Evolutionary conservation across 2,329 filamentous ascomycete species (phyloP), one percentile per base, ranked within the genome.

Genomic region (Apiospora aurea): DNA sequence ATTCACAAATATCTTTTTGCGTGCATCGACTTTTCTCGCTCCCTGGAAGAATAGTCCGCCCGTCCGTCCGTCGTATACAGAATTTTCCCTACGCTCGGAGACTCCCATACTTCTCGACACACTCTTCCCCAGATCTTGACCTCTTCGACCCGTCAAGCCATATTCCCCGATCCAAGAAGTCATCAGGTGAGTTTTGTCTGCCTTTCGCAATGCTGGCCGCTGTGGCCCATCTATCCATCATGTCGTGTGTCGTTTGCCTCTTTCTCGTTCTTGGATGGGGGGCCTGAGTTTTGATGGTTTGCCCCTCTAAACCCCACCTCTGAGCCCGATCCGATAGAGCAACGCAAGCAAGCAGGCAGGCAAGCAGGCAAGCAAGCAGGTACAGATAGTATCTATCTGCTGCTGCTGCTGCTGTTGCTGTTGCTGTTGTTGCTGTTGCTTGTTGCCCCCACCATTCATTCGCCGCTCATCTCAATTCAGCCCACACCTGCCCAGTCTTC

Each of bases 1-100:
- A 64, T 64, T 64, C 57, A 64, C 57, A 64, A 64, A 64, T 64
- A 64, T 64, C 57, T 64, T 64, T 64, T 64, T 64, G 57, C 57
- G 49, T 13, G 49, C 49, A 51, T 51, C 49, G 49, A 51, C 49
- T 26, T 26, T 51, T 51, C 49, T 26, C 49, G 13, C 49, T 24
- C 11, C 57, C 57, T 41, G 57, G 57, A 64, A 64, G 34, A 64
- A 38, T 64, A 64, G 57, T 64, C 57, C 21, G 57, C 41, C 57
- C 57, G 57, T 41, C 57, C 34, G 57, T 38, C 53, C 53, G 53
- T 64, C 57, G 57, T 64, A 64, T 18, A 64, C 57, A 64, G 57
- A 64, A 64, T 64, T 64, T 64, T 61, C 53, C 53, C 53, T 61
- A 38, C 53, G 51, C 53, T 61, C 53, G 29, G 53, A 61, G 53